Conservation (phyloP, 2,329 filamentous ascomycete species). For the Nemania serpens region DNA sequence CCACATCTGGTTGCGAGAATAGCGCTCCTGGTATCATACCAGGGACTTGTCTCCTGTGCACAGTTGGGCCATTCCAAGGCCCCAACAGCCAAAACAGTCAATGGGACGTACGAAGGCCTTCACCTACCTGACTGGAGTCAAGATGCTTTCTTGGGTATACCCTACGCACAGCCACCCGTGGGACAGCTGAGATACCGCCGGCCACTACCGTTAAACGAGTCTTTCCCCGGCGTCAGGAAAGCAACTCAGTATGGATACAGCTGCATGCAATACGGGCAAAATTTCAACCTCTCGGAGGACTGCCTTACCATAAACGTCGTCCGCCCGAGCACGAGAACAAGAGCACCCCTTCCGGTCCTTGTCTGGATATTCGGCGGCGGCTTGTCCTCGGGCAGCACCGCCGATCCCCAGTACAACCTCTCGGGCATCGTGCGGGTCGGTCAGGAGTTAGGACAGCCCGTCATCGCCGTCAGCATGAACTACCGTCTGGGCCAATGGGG, state of each 20-base stretch:
- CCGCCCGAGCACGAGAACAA: constrained; percentile 43
- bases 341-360: constrained; percentile 46
- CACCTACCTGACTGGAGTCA: constrained; percentile 45
- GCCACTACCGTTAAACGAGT: constrained; percentile 45
- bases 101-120: constrained; percentile 44
- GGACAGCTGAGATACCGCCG: constrained; percentile 44
- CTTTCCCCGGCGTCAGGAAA: constrained; percentile 46
- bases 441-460: constrained; percentile 55
- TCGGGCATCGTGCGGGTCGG: constrained; percentile 63
- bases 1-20: neutral
- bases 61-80: neutral
- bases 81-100: constrained; percentile 35
- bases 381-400: constrained; percentile 53
- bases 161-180: constrained; percentile 46
- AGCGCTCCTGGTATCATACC: neutral
- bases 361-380: constrained; percentile 66
- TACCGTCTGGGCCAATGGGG: constrained; percentile 59
- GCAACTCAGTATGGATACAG: constrained; percentile 50
- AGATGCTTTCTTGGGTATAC: constrained; percentile 48
- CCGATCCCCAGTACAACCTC: constrained; percentile 66
- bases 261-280: constrained; percentile 52
- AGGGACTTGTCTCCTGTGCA: neutral
- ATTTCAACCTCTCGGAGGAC: constrained; percentile 53
- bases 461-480: constrained; percentile 60
- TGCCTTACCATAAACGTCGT: constrained; percentile 52